Conservation (phyloP, 768 basidiomycete genomes). For the Boletellus ananas region DNA sequence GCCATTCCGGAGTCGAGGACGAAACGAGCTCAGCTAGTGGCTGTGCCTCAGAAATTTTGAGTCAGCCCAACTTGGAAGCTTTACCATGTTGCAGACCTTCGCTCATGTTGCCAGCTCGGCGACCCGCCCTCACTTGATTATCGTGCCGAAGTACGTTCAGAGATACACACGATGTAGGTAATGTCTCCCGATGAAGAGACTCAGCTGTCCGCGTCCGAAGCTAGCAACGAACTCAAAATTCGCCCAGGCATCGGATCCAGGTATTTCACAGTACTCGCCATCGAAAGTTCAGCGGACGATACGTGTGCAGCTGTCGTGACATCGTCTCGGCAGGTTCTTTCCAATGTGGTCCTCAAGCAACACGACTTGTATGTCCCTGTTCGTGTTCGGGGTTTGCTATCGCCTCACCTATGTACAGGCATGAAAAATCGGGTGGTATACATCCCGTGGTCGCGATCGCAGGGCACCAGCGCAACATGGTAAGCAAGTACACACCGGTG, state of each 20-base stretch:
- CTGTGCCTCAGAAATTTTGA: no score
- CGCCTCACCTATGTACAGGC: constrained; percentile 11
- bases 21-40: no score
- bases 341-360: constrained; percentile 87
- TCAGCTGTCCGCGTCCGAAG: background rate
- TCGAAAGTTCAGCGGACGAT: constrained; percentile 93
- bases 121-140: background rate
- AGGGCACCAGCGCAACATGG: constrained; percentile 80
- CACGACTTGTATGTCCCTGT: constrained; percentile 31
- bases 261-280: constrained; percentile 61
- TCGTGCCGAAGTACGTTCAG: background rate
- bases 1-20: no score
- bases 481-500: constrained; percentile 18
- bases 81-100: constrained; percentile 1
- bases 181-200: background rate
- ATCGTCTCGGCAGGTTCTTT: constrained; percentile 62
- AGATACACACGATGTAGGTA: background rate
- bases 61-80: no score
- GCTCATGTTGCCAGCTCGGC: background rate
- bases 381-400: background rate
- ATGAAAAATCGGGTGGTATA: constrained; percentile 56
- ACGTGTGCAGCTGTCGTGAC: constrained; percentile 87
- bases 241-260: constrained; percentile 2
- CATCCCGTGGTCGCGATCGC: constrained; percentile 73
- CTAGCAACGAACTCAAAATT: no score